Evolutionary conservation across 2,329 filamentous ascomycete genomes (phyloP).

Genomic region (Trichoderma lentiforme): DNA sequence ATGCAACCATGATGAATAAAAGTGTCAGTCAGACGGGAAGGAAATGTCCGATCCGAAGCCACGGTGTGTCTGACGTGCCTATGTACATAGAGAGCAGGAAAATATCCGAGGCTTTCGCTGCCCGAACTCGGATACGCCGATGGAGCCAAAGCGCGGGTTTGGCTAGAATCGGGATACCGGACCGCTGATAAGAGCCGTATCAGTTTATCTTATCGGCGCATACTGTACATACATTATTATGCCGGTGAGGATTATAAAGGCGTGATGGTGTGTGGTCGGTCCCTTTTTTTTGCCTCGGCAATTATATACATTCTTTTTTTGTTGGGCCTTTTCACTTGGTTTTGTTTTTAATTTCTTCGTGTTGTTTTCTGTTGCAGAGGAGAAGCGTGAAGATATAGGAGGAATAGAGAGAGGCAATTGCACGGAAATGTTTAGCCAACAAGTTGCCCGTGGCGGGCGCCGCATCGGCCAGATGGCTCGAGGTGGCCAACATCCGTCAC

Average conservation of each 20-base stretch:
- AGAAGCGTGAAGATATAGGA: background rate
- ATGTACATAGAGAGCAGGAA: rapidly evolving
- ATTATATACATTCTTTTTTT: background rate
- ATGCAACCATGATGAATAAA: background rate
- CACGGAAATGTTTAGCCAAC: slow-evolving; percentile 24
- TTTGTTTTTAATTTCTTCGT: background rate
- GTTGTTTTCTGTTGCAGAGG: background rate
- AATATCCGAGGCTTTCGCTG: background rate
- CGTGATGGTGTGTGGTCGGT: slow-evolving; percentile 42
- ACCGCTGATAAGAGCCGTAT: background rate
- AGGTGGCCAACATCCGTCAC: slow-evolving; percentile 20
- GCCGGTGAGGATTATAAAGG: slow-evolving; percentile 47
- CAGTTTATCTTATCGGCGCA: slow-evolving; percentile 15
- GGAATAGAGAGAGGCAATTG: background rate
- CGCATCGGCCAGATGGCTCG: slow-evolving; percentile 26
- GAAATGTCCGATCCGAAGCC: background rate
- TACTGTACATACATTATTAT: background rate
- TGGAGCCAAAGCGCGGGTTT: background rate
- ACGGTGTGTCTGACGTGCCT: background rate
- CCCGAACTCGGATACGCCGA: slow-evolving; percentile 2
- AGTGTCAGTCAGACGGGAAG: background rate
- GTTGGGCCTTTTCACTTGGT: background rate
- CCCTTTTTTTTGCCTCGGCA: slow-evolving; percentile 13
- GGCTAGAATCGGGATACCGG: slow-evolving; percentile 7
- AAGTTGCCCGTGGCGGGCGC: slow-evolving; percentile 26